Percentiles rank a stretch among this genome's conserved stretches.
These are phyloP conservation scores for Fusarium brachygibbosum DNA, from an alignment of 2,329 filamentous ascomycete genomes.

Conservation along the genomic window DNA sequence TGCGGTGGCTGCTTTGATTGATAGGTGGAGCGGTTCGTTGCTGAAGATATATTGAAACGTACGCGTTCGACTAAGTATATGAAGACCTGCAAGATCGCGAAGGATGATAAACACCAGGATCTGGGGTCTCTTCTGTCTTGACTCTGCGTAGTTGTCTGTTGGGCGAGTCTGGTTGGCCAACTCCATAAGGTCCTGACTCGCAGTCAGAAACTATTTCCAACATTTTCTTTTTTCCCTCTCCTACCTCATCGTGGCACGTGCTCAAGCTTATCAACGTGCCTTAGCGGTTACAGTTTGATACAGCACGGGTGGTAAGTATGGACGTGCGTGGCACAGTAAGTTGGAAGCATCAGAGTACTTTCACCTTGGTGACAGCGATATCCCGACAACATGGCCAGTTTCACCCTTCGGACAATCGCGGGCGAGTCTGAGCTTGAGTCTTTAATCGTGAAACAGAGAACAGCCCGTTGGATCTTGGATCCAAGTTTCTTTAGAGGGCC, in stretches of 20 bases:
- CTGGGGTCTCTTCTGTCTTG: not conserved
- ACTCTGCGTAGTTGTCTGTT: not conserved
- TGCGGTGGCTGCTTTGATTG: constrained; percentile 6
- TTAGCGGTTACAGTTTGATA: constrained; percentile 9
- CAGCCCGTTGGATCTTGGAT: not conserved
- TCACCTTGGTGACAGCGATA: constrained; percentile 3
- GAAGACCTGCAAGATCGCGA: constrained; percentile 16
- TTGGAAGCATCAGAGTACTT: not conserved
- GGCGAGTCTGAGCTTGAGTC: not conserved
- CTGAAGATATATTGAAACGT: constrained; percentile 1
- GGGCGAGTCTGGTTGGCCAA: not conserved
- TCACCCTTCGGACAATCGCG: constrained; percentile 12
- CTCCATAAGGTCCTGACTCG: constrained; percentile 17
- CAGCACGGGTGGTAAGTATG: constrained; percentile 1
- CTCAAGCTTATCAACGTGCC: constrained; percentile 16
- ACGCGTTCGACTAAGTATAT: constrained; percentile 1
- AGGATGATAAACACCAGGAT: constrained; percentile 24
- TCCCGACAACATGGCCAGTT: constrained; percentile 12
- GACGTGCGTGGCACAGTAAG: constrained; percentile 4
- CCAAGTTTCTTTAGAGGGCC: not conserved
- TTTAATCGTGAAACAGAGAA: constrained; percentile 23
- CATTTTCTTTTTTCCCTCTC: not conserved
- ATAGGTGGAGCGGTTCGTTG: constrained; percentile 17
- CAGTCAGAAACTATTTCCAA: constrained; percentile 18
- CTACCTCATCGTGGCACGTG: constrained; percentile 18